Evolutionary conservation across 305 asterid species (phyloP), one percentile per base, ranked within the genome.

Genomic region (Solanum hybrid): DNA sequence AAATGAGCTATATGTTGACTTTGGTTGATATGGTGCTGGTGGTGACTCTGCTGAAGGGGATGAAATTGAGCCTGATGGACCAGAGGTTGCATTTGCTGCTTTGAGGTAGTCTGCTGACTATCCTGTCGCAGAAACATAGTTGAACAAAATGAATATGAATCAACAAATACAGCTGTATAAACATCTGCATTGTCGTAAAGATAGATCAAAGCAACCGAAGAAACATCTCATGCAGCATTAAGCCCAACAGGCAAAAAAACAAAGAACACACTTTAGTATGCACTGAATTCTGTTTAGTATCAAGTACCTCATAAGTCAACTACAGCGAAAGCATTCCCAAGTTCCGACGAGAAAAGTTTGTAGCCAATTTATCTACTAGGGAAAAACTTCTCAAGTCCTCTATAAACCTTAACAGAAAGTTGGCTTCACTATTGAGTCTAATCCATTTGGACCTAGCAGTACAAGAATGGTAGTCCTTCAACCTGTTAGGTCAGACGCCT

Each of bases 11-110:
- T 90, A 89, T 94, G 96, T 85, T 94, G 95, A 88, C 92, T 93
- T 88, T 95, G 98, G 91, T 92, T 93, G 61, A 96, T 94, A 77
- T 93, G 95, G 90, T 93, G 96, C 82, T 95, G 96, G 87, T 95
- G 97, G 90, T 94, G 95, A 86, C 91, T 73, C 90, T 93, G 97
- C 89, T 93, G 96, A 87, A 95, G 90, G 89, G 96, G 92, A 92
- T 94, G 96, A 92, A 93, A 96, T 90, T 95, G 98, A 88, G 95
- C 86, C 90, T 94, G 98, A 89, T 96, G 97, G 6, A 92, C 80
- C 83, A 94, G 91, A 61, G 93, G 81, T 90, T 96, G 98, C 93
- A 96, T 91, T 88, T 96, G 97, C 89, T 94, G 97, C 90, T 95
- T 95, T 73, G 96, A 85, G 41, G 95, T 91, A 70, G 83, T 93